These are phyloP conservation scores for Vitellaria paradoxa DNA, from an alignment of 179 eudicot genomes.

Conservation along the genomic window DNA sequence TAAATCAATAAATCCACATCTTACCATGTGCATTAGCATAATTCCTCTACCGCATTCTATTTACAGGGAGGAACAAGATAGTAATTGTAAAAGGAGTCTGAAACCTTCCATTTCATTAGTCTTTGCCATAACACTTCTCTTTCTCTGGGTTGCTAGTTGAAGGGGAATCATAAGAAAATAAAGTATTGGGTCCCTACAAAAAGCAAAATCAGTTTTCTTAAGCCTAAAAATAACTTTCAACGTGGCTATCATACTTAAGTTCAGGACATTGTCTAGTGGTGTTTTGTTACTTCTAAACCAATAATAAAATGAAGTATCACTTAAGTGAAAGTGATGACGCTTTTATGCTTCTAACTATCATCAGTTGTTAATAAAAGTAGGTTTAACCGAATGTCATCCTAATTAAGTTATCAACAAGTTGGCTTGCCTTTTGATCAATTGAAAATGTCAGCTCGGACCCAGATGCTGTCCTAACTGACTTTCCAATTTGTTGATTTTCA, in stretches of 20 bases:
- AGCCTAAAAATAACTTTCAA: slow-evolving; percentile 10
- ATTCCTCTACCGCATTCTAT: background rate
- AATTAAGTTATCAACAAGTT: slow-evolving; percentile 6
- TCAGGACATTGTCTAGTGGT: background rate
- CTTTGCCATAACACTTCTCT: background rate
- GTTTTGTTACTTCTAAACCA: slow-evolving; percentile 2
- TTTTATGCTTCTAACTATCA: slow-evolving; percentile 10
- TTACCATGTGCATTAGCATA: background rate
- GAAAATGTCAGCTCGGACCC: background rate
- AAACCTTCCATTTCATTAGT: background rate
- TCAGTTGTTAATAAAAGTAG: slow-evolving; percentile 1
- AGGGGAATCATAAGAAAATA: slow-evolving; percentile 3
- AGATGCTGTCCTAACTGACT: slow-evolving; percentile 1
- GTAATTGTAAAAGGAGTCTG: background rate
- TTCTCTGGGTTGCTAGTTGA: background rate
- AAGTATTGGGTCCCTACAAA: slow-evolving; percentile 11
- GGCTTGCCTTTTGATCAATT: background rate
- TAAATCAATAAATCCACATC: background rate
- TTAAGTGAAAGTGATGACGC: slow-evolving; percentile 12
- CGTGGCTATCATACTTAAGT: slow-evolving; percentile 4
- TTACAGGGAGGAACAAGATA: background rate
- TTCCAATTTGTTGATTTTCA: background rate
- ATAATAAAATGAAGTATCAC: background rate
- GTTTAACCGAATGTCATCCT: slow-evolving; percentile 12
- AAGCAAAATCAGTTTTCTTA: background rate